Percentiles rank a stretch among this genome's conserved stretches.
These are phyloP conservation scores for Exophiala sp. DNA, from an alignment of 2,329 filamentous ascomycete genomes.

Conservation along the genomic window DNA sequence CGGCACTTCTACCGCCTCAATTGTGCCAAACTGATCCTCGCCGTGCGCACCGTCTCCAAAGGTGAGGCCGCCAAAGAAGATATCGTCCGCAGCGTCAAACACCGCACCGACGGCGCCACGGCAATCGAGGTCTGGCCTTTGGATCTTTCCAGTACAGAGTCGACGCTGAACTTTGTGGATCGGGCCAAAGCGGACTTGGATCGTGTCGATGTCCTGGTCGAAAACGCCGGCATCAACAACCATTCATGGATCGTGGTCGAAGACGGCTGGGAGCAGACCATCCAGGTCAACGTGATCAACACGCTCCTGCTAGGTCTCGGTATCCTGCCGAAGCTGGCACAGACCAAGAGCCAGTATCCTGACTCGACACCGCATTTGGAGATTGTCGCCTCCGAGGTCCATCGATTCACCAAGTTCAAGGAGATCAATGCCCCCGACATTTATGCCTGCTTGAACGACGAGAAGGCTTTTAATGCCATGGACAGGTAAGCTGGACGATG, in stretches of 20 bases:
- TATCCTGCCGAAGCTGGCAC: conserved; percentile 26
- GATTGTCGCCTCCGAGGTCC: conserved; percentile 28
- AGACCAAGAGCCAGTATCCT: conserved; percentile 19
- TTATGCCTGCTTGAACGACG: conserved; percentile 14
- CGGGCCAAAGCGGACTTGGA: conserved; percentile 30
- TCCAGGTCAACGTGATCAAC: conserved; percentile 31
- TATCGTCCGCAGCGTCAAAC: conserved; percentile 35
- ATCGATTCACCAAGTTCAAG: conserved; percentile 23
- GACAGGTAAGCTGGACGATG: conserved; percentile 4
- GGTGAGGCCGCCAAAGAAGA: conserved; percentile 41
- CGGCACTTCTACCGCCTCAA: conserved; percentile 39
- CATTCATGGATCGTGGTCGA: conserved; percentile 16
- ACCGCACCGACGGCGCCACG: conserved; percentile 22
- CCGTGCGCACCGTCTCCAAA: conserved; percentile 40
- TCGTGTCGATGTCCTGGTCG: conserved; percentile 35
- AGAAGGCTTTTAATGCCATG: conserved; percentile 8
- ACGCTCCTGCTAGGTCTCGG: conserved; percentile 29
- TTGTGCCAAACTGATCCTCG: conserved; percentile 42
- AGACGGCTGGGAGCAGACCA: conserved; percentile 24
- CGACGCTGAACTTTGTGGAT: conserved; percentile 31
- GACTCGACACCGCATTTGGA: conserved; percentile 22
- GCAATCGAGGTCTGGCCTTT: conserved; percentile 43
- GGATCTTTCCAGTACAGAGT: conserved; percentile 39
- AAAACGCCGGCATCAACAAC: conserved; percentile 37
- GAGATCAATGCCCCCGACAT: conserved; percentile 23